Evolutionary conservation across 371 early-diverging fungal species (phyloP), one percentile per base, ranked within the genome.

Genomic region (Rhizopus arrhizus): DNA sequence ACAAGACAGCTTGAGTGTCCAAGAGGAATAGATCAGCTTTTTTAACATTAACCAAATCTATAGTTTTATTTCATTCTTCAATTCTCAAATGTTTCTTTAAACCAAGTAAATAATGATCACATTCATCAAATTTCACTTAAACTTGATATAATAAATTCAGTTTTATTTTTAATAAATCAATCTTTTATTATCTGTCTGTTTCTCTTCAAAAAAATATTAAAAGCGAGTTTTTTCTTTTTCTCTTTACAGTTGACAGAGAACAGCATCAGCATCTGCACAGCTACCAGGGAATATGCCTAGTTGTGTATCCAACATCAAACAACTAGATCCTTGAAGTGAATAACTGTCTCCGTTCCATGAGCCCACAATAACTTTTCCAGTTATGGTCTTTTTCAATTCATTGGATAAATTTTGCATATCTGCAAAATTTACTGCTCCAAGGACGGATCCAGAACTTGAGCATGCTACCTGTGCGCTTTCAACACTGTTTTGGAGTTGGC

Each of bases 281-380:
- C 6, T 15, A 7, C 59, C 58, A 16, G 64, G 58, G 31, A 59
- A 68, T 9, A 68, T 59, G 31, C 68, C 68, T 15, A 51, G 41
- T 7, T 47, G 50, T 9, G 34, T 36, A 5, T 59, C 50, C 6
- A 68, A 9, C 15, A 68, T 42, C n/a, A 68, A 53, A 49, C 68
- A 68, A 35, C 45, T 52, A 8, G 33, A 12, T 1, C 64, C 68
- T 5, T 10, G 22, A 1, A 62, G 35, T 0, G 50, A 42, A 56
- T 62, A 67, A 7, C n/a, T 40, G 12, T 67, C 63, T 3, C 68
- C 63, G 46, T 67, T 67, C 68, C 68, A 67, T n/a, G 58, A 46
- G 7, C 63, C 63, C 22, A 67, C 59, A 3, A 62, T 49, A 8
- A 60, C 29, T 16, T 46, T 50, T 16, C 29, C 10, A 15, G 5